Percentiles rank a stretch among this genome's conserved stretches.
These are phyloP conservation scores for Trichosanthes cucumerina DNA, from an alignment of 306 rosid species.

Conservation along the genomic window DNA sequence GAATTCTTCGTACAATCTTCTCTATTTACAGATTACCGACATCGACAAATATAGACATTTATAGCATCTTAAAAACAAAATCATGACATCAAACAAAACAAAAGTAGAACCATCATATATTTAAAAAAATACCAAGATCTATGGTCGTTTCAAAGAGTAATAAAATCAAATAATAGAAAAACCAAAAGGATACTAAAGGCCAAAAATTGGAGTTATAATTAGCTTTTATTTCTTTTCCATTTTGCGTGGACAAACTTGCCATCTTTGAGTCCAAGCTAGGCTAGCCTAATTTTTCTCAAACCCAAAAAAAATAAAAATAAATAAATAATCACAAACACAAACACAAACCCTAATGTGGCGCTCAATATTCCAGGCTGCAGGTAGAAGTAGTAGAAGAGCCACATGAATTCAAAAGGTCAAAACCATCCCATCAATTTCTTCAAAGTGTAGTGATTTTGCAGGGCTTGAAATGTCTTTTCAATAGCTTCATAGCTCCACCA, in stretches of 20 bases:
- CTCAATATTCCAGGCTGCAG: conserved; percentile 3
- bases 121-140: too few relatives aligned
- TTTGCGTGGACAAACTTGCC: background rate
- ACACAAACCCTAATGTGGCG: background rate
- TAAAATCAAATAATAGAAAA: background rate
- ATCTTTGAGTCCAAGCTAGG: background rate
- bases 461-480: conserved; percentile 10
- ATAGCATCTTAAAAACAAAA: background rate
- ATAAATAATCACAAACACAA: too few relatives aligned
- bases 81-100: background rate
- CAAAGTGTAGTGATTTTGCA: conserved; percentile 14
- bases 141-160: too few relatives aligned
- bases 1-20: too few relatives aligned
- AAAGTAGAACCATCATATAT: background rate
- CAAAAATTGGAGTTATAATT: background rate
- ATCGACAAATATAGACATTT: too few relatives aligned
- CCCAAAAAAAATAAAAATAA: background rate
- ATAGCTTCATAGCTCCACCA: conserved; percentile 11
- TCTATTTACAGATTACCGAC: too few relatives aligned
- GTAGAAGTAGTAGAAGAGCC: background rate
- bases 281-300: background rate
- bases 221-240: background rate
- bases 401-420: conserved; percentile 12
- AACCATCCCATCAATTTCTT: conserved; percentile 11
- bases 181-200: background rate